A percentile compares a stretch with the other conserved stretches of the same genome.
phyloP scores from a whole-genome alignment of 1,284 basidiomycete species.

The Cryptococcus depauperatus region DNA sequence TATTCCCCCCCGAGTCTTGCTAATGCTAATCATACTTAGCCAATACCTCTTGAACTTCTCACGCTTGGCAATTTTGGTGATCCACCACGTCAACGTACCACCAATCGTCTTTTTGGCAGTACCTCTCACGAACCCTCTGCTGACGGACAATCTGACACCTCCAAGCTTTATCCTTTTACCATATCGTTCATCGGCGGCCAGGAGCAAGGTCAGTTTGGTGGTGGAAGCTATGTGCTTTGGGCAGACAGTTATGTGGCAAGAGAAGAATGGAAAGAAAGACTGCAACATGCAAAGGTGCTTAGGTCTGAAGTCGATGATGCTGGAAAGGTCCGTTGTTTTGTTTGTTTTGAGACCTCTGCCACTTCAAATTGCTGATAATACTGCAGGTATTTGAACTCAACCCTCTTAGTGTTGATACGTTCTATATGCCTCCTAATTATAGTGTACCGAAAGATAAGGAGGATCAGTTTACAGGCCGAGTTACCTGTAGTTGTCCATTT shows the following conservation, averaged over 20 bases:
- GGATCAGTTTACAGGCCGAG: conserved; percentile 70
- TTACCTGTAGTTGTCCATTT: conserved; percentile 89
- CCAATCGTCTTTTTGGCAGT: conserved; percentile 32
- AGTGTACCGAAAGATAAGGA: conserved; percentile 53
- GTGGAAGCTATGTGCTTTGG: conserved; percentile 75
- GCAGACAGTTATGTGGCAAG: conserved; percentile 69
- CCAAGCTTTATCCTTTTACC: conserved; percentile 57
- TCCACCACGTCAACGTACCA: conserved; percentile 25
- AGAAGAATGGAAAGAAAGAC: conserved; percentile 76
- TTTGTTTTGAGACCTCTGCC: too few relatives aligned
- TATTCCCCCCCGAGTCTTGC: conserved; percentile 12
- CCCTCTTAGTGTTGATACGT: conserved; percentile 75
- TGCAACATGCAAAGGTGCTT: conserved; percentile 78
- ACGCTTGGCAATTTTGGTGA: conserved; percentile 69
- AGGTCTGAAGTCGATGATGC: conserved; percentile 80
- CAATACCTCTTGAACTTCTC: conserved; percentile 80
- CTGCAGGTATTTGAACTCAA: conserved; percentile 70
- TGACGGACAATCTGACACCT: conserved; percentile 6
- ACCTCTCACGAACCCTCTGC: conserved; percentile 5
- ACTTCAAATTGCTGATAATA: too few relatives aligned
- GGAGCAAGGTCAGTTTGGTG: conserved; percentile 67
- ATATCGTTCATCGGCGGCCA: conserved; percentile 70
- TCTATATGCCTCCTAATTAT: conserved; percentile 58
- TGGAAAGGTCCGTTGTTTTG: conserved; percentile 55
- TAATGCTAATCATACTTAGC: conserved; percentile 48